These are phyloP conservation scores for Solanum pinnatisectum DNA, from an alignment of 257 asterid genomes.

Conservation along the genomic window DNA sequence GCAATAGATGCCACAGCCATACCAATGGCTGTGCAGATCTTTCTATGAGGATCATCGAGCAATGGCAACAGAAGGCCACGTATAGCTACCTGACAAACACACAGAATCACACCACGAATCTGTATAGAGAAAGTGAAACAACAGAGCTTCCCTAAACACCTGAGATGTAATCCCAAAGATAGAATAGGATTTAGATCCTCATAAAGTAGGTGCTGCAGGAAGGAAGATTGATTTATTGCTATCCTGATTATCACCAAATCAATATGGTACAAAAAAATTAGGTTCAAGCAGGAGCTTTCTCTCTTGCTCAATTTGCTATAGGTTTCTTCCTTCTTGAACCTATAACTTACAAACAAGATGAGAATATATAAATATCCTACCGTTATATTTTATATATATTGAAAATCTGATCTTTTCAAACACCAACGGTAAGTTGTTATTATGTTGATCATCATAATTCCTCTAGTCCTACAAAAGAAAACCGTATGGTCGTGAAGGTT, in stretches of 20 bases:
- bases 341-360: background rate
- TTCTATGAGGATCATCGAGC: slow-evolving; percentile 67
- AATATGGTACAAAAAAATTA: background rate
- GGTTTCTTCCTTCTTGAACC: background rate
- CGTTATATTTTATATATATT: background rate
- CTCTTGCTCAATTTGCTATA: background rate
- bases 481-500: background rate
- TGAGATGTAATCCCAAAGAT: slow-evolving; percentile 4
- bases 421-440: background rate
- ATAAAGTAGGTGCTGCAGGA: background rate
- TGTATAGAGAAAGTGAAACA: background rate
- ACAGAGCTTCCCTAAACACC: background rate
- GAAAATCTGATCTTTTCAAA: background rate
- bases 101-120: slow-evolving; percentile 5
- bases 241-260: background rate
- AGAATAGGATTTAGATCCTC: background rate
- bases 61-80: slow-evolving; percentile 56
- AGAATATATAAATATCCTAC: background rate
- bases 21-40: slow-evolving; percentile 83
- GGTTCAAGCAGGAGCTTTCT: background rate
- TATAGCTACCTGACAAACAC: slow-evolving; percentile 47
- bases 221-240: background rate
- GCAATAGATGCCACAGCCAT: slow-evolving; percentile 80
- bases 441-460: background rate
- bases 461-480: background rate